phyloP scores from a whole-genome alignment of 257 asterid species.

The Gardenia jasminoides region DNA sequence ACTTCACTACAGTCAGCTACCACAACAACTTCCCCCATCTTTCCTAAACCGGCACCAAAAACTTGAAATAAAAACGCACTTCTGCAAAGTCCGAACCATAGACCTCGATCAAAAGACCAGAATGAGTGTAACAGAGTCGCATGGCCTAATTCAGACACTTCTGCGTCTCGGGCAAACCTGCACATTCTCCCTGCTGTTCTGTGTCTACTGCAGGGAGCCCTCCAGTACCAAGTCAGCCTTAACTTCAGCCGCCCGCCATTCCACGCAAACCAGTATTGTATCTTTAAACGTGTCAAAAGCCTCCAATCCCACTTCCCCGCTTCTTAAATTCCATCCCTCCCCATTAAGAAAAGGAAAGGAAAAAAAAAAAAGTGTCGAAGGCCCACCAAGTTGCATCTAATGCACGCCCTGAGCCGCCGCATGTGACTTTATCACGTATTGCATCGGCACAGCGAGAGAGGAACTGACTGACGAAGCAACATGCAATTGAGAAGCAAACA shows the following conservation, averaged over 20 bases:
- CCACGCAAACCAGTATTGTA: background rate
- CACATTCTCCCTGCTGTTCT: background rate
- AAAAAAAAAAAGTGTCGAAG: too few relatives aligned
- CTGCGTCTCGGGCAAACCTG: too few relatives aligned
- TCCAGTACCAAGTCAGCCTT: background rate
- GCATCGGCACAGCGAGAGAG: too few relatives aligned
- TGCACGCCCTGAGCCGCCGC: too few relatives aligned
- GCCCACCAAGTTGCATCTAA: too few relatives aligned
- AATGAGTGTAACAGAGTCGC: background rate
- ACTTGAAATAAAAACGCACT: background rate
- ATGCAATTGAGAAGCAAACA: background rate
- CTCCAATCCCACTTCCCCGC: too few relatives aligned
- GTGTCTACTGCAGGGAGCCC: background rate
- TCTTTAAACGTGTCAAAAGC: slow-evolving; percentile 19
- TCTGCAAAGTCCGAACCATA: slow-evolving; percentile 7
- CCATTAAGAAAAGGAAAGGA: too few relatives aligned
- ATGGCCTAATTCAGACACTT: background rate
- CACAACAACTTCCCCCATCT: background rate
- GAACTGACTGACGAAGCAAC: background rate
- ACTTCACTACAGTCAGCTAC: background rate
- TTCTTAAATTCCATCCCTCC: too few relatives aligned
- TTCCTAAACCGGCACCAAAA: background rate
- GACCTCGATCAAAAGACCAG: background rate
- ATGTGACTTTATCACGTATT: background rate
- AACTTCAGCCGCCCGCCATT: slow-evolving; percentile 5